These are phyloP conservation scores for Colletotrichum salicis DNA, from an alignment of 2,329 filamentous ascomycete genomes.

Conservation along the genomic window DNA sequence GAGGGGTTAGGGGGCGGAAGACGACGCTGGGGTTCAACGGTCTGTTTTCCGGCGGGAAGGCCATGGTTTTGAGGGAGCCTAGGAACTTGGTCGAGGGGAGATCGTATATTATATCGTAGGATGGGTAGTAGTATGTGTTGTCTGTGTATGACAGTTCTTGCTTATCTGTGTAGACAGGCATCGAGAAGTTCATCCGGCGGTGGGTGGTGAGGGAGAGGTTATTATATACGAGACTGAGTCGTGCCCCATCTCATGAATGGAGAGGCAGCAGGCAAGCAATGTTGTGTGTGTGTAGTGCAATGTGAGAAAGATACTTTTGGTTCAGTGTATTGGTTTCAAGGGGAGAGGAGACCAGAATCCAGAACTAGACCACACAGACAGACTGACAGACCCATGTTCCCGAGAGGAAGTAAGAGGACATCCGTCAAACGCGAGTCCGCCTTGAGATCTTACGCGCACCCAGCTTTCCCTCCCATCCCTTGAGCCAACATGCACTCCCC, in stretches of 20 bases:
- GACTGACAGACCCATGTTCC: not conserved
- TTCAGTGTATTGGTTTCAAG: not conserved
- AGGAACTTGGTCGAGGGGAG: constrained; percentile 30
- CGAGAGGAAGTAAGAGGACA: not conserved
- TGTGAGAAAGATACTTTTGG: not conserved
- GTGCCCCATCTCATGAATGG: not conserved
- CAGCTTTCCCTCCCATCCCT: not conserved
- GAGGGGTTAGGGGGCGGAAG: constrained; percentile 10
- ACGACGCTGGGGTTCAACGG: constrained; percentile 14
- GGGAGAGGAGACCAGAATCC: not conserved
- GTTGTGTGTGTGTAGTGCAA: not conserved
- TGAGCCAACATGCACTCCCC: not conserved
- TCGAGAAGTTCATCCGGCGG: constrained; percentile 37
- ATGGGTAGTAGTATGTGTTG: not conserved
- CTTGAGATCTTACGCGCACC: not conserved
- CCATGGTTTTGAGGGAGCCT: constrained; percentile 23
- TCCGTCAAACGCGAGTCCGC: not conserved
- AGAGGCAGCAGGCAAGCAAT: not conserved
- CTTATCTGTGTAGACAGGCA: constrained; percentile 4
- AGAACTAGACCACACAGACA: not conserved
- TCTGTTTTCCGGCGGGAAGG: constrained; percentile 5
- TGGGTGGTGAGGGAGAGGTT: not conserved
- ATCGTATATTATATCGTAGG: constrained; percentile 11
- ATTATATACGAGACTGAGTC: constrained; percentile 5
- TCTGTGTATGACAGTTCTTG: not conserved